These are phyloP conservation scores for Mucor plumbeus DNA, from an alignment of 371 early-diverging fungal genomes.

Conservation along the genomic window DNA sequence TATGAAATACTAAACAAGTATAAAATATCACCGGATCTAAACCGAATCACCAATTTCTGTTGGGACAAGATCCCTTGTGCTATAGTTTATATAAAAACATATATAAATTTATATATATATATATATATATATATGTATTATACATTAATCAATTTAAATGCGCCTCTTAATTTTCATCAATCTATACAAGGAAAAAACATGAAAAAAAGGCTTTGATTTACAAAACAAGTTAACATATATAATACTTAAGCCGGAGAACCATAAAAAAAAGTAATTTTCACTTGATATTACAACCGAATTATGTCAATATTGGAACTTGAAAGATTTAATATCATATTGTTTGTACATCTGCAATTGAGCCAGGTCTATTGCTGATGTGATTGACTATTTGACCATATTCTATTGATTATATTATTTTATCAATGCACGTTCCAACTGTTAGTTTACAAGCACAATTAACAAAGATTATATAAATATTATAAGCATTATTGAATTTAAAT, in stretches of 20 bases:
- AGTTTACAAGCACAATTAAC: neutral
- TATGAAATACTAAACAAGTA: neutral
- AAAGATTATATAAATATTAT: too few species aligned
- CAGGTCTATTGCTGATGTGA: neutral
- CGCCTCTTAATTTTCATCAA: neutral
- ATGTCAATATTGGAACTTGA: slow-evolving; percentile 4
- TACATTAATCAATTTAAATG: neutral
- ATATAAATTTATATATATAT: too few species aligned
- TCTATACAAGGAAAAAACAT: neutral
- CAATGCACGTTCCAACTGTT: neutral
- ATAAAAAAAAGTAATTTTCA: slow-evolving; percentile 3
- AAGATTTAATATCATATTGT: neutral
- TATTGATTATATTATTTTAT: neutral
- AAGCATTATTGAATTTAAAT: too few species aligned
- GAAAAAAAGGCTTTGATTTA: neutral
- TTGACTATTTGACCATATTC: neutral
- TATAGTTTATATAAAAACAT: neutral
- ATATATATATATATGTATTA: too few species aligned
- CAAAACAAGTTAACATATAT: neutral
- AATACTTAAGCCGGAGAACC: neutral
- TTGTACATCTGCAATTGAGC: neutral
- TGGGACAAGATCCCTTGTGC: neutral
- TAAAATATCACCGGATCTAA: neutral
- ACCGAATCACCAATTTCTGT: neutral
- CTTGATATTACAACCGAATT: slow-evolving; percentile 2